Base-by-base conservation (phyloP, 768 basidiomycete species). In the Symmetrospora coprosmae region DNA sequence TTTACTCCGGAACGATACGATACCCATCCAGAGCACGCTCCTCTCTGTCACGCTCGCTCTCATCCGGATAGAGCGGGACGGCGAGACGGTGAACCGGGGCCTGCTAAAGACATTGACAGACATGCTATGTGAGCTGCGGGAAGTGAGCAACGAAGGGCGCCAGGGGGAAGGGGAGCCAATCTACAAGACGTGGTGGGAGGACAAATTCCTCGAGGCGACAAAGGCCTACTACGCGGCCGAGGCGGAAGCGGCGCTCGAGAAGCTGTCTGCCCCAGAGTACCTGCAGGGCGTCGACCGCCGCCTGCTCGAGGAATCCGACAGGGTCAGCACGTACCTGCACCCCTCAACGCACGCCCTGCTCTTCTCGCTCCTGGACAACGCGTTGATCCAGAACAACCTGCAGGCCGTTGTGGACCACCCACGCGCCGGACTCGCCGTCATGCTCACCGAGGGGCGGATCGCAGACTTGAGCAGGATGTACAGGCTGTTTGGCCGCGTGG, bases 61-160 rank as follows among this genome's bases (percentile, higher is more conserved):
- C 73, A 82, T 99, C 55, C 85, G 82, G 62, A 81, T 87, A 52
- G 94, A 99, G 68, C 84, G 94, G 16, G 85, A 91, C 64, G 90
- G 90, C 25, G 86, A 85, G 69, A 80, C 80, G 45, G 88, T 97
- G 68, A 87, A 86, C 70, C 83, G 86, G 21, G 91, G 88, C 4
- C 83, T 86, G 2, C 82, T 94, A 50, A 85, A 87, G 69, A 85
- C 64, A 82, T 91, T 21, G 8, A 58, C 53, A n/a, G 86, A 89
- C 39, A 82, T 96, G 43, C 79, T 94, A 45, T 74, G 85, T 37
- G 78, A 82, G 59, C 78, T 97, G 28, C 74, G 77, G 9, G 76
- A 78, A 31, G 77, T 77, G 17, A 73, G 73, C 21, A 75, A 45
- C 28, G 62, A 63, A 9, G 55, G 43, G 11, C 27, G 31, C 28